These are phyloP conservation scores for Umbelopsis isabellina DNA, from an alignment of 192 early-diverging fungal genomes.

Conservation along the genomic window DNA sequence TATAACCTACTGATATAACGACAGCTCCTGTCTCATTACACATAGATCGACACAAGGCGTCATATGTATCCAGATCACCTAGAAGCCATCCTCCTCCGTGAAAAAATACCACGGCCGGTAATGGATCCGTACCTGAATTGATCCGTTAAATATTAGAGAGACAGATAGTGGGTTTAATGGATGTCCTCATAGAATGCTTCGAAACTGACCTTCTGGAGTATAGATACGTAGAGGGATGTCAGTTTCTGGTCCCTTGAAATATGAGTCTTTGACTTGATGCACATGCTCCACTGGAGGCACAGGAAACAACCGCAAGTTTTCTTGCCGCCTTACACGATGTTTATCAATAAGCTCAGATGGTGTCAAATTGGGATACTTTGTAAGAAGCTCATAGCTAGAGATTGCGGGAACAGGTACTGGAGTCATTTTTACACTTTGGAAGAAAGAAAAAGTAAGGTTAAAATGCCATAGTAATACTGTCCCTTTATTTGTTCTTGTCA, in stretches of 20 bases:
- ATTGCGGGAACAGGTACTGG: no score
- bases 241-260: conserved; percentile 3
- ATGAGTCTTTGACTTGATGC: not conserved
- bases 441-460: no score
- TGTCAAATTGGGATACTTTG: not conserved
- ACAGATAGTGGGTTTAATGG: not conserved
- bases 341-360: not conserved
- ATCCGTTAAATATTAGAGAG: not conserved
- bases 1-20: conserved; percentile 39
- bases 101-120: not conserved
- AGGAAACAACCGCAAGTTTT: not conserved
- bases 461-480: no score
- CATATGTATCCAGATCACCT: not conserved
- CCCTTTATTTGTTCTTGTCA: no score
- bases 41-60: not conserved
- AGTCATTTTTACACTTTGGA: no score
- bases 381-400: no score
- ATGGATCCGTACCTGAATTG: not conserved
- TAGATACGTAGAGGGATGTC: conserved; percentile 5
- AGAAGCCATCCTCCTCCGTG: conserved; percentile 18
- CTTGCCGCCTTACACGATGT: not conserved
- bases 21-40: conserved; percentile 35
- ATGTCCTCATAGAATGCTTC: not conserved
- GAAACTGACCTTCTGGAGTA: conserved; percentile 7
- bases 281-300: no score